Percentiles rank a stretch among this genome's conserved stretches.
These are phyloP conservation scores for Emmonsia crescens DNA, from an alignment of 2,329 filamentous ascomycete species.

Conservation along the genomic window DNA sequence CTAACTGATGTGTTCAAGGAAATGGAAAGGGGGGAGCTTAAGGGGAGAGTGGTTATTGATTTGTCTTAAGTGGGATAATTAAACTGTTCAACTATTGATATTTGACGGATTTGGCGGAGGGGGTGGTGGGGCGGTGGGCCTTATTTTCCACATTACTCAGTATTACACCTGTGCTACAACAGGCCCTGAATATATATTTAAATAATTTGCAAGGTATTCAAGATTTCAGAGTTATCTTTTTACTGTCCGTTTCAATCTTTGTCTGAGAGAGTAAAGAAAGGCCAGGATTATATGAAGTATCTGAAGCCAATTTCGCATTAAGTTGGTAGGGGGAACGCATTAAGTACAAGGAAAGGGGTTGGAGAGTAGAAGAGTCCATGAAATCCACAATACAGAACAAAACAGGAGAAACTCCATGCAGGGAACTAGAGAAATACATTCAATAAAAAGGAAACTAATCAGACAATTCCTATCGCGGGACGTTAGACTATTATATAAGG, in stretches of 20 bases:
- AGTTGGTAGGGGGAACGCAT: too few relatives aligned
- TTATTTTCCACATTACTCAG: background rate
- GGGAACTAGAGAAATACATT: background rate
- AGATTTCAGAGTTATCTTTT: background rate
- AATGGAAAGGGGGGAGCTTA: constrained; percentile 35
- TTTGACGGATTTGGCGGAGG: background rate
- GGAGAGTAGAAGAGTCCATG: too few relatives aligned
- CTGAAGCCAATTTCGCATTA: too few relatives aligned
- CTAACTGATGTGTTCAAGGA: constrained; percentile 37
- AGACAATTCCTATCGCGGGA: background rate
- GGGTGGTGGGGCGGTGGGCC: too few relatives aligned
- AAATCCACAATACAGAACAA: too few relatives aligned
- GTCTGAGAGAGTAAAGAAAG: background rate
- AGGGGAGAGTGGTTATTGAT: constrained; percentile 40
- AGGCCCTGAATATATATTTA: background rate
- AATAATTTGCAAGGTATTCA: background rate
- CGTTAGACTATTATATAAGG: background rate
- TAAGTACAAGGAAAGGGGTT: too few relatives aligned
- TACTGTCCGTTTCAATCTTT: background rate
- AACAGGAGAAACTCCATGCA: too few relatives aligned
- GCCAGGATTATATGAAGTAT: too few relatives aligned
- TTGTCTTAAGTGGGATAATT: constrained; percentile 16
- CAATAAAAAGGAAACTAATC: background rate
- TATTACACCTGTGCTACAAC: background rate
- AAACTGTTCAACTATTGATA: background rate